Percentiles rank a stretch among this genome's conserved stretches.
Evolutionary conservation across 2,329 filamentous ascomycete genomes (phyloP).

Genomic region (Aureobasidium musti): DNA sequence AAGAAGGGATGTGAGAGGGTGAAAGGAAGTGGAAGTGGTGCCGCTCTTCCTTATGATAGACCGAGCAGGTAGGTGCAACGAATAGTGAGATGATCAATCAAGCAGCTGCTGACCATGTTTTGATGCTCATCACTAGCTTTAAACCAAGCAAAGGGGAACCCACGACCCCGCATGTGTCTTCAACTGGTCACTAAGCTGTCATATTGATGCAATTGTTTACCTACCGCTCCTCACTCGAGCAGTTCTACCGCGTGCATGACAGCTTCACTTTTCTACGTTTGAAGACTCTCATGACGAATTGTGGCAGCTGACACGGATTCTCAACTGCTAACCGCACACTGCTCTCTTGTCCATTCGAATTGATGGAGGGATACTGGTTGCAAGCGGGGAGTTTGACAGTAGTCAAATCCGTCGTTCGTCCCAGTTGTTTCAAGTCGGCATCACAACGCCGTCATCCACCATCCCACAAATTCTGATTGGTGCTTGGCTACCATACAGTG

Average conservation of each 20-base stretch:
- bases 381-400: not conserved
- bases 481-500: slow-evolving; percentile 7
- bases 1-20: not conserved
- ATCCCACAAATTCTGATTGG: not conserved
- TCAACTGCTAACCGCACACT: not conserved
- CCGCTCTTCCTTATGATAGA: not conserved
- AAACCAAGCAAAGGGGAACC: not conserved
- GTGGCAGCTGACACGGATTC: not conserved
- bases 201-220: slow-evolving; percentile 18
- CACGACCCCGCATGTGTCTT: not conserved
- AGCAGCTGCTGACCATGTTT: slow-evolving; percentile 9
- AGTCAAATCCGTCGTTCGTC: not conserved
- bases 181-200: slow-evolving; percentile 5
- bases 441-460: slow-evolving; percentile 22
- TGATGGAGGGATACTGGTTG: not conserved
- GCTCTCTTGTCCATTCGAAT: not conserved
- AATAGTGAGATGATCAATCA: not conserved
- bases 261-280: not conserved
- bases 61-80: not conserved
- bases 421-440: slow-evolving; percentile 11
- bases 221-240: not conserved
- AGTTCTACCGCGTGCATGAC: not conserved
- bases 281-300: not conserved
- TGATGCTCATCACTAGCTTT: not conserved
- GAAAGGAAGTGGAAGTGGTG: not conserved